Evolutionary conservation across 2,329 filamentous ascomycete genomes (phyloP).

Genomic region (Colletotrichum salicis): DNA sequence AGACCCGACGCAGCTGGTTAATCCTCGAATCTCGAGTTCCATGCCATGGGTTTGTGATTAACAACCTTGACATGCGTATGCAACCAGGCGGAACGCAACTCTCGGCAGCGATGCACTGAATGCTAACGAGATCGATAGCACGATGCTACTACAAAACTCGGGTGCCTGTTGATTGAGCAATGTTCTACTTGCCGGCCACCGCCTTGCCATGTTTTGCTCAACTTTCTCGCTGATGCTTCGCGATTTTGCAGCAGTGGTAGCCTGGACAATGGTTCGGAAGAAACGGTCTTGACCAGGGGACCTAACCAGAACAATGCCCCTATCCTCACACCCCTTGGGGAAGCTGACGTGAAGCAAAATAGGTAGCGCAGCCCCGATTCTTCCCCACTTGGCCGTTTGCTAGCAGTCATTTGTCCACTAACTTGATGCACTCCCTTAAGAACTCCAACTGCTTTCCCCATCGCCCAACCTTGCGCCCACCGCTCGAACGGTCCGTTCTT

Average conservation of each 20-base stretch:
- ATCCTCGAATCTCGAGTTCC: background rate
- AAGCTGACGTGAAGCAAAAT: background rate
- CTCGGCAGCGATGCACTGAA: background rate
- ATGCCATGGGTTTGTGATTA: background rate
- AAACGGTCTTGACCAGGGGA: background rate
- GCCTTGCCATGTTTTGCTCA: background rate
- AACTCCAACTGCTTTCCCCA: conserved; percentile 23
- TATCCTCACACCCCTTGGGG: conserved; percentile 20
- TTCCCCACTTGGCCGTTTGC: conserved; percentile 34
- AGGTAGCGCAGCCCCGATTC: conserved; percentile 38
- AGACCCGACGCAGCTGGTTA: background rate
- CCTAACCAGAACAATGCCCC: conserved; percentile 1
- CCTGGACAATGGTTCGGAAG: background rate
- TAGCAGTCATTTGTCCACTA: conserved; percentile 30
- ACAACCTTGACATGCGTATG: background rate
- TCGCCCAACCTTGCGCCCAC: conserved; percentile 37
- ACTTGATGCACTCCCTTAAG: conserved; percentile 34
- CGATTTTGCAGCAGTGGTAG: background rate
- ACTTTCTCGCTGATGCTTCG: background rate
- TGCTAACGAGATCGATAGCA: background rate
- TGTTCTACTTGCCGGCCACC: background rate
- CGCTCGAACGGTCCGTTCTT: conserved; percentile 54
- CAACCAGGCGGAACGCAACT: background rate
- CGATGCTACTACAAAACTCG: background rate
- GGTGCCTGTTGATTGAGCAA: background rate